phyloP scores from a whole-genome alignment of 2,329 filamentous ascomycete species.

The Scopulariopsis brevicaulis region DNA sequence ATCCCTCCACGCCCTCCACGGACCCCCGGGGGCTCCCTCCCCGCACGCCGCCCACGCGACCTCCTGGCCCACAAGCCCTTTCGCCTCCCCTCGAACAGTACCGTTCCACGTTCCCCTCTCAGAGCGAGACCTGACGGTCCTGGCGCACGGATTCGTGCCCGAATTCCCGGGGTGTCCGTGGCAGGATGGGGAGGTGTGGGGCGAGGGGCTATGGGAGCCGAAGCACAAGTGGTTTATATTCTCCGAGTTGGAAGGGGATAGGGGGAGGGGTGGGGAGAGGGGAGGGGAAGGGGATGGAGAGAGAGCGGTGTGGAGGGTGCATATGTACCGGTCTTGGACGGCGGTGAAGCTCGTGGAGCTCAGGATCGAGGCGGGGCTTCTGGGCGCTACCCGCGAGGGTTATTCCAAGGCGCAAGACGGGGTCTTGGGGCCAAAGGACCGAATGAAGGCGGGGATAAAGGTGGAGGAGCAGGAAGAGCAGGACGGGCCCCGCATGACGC shows the following conservation, averaged over 20 bases:
- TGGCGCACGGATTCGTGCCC: not conserved
- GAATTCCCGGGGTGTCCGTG: not conserved
- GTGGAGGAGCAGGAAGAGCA: not conserved
- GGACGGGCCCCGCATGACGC: not conserved
- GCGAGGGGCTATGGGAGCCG: not conserved
- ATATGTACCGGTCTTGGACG: conserved; percentile 3
- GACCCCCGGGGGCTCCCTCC: no score
- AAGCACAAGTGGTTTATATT: conserved; percentile 3
- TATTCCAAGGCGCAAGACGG: not conserved
- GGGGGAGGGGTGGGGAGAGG: not conserved
- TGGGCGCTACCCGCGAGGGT: not conserved
- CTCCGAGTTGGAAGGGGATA: not conserved
- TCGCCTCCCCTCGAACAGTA: not conserved
- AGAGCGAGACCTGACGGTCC: not conserved
- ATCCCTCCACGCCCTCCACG: no score
- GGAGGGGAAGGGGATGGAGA: no score
- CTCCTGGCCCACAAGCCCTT: not conserved
- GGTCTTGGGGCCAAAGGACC: not conserved
- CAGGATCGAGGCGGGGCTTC: not conserved
- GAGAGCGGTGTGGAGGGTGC: not conserved
- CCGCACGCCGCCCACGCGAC: not conserved
- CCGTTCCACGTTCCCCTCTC: not conserved
- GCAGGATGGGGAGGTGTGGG: not conserved
- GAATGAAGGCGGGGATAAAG: no score
- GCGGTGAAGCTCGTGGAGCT: conserved; percentile 1